Percentiles rank a stretch among this genome's conserved stretches.
Conservation (phyloP, 495 filamentous ascomycete species). For the Haplographium delicatum region DNA sequence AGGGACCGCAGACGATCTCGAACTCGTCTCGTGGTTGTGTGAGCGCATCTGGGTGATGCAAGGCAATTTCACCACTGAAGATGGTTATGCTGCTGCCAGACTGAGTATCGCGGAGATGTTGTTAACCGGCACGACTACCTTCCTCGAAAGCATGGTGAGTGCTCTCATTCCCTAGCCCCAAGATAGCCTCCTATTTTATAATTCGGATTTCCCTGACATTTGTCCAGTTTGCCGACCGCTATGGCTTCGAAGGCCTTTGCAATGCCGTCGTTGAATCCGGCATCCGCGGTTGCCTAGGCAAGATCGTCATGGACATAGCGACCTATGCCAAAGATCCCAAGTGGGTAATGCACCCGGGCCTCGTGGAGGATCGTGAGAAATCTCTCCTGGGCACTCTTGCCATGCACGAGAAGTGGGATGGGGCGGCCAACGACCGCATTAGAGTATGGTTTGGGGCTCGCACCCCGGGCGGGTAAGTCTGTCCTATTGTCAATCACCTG, state of each 20-base stretch:
- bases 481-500: background rate
- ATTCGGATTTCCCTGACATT: too few species aligned
- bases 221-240: too few species aligned
- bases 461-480: slow-evolving; percentile 43
- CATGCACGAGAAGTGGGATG: slow-evolving; percentile 45
- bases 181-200: background rate
- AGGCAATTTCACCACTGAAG: background rate
- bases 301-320: slow-evolving; percentile 29
- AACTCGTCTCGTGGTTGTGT: slow-evolving; percentile 17
- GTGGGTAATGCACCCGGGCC: slow-evolving; percentile 45
- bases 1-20: slow-evolving; percentile 30
- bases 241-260: background rate
- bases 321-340: slow-evolving; percentile 40
- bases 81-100: background rate
- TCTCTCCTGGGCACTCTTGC: slow-evolving; percentile 37
- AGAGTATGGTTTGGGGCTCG: slow-evolving; percentile 47
- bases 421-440: slow-evolving; percentile 36
- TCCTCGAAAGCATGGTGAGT: background rate
- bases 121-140: background rate
- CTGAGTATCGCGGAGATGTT: background rate
- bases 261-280: background rate
- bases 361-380: slow-evolving; percentile 37
- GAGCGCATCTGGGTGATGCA: background rate
- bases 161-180: too few species aligned
- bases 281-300: background rate